Base-by-base conservation (phyloP, 106 monocot genomes). In the Acorus calamus region DNA sequence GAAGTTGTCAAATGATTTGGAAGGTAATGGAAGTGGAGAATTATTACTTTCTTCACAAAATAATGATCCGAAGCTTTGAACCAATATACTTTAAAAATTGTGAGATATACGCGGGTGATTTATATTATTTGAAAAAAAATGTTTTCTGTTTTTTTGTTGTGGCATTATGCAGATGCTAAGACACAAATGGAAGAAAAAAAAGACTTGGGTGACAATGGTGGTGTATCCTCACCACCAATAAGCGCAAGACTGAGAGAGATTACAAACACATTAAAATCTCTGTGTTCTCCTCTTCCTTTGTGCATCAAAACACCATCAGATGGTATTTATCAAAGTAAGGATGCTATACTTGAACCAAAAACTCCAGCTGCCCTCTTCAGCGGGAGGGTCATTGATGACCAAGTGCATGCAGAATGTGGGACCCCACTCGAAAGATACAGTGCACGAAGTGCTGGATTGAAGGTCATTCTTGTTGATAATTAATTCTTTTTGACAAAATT, bases 391-490 rank as follows among this genome's bases (percentile, higher is more conserved):
- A 57, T 59, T 55, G 52, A 45, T 8, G 49, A 59, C 11, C 61
- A 14, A 5, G 61, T 49, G 11, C 12, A 28, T 68, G 64, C 49
- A 7, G 44, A 46, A 9, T 8, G 44, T 7, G 49, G 50, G 41
- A 80, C 70, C 28, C 73, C 80, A 2, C 65, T 80, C 47, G 71
- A 74, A 9, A 53, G 28, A 42, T 57, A 77, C 3, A 76, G 46
- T 54, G 54, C 83, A 49, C 71, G 66, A 4, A 83, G 83, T 73
- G 65, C 76, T 51, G 72, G 71, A 9, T 13, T 83, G 49, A 83
- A 83, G 83, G 83, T 83, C 14, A 60, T 28, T 8, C 52, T 48
- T 52, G n/a, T 59, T 60, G 3, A n/a, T 49, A 7, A 50, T 8
- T 52, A 6, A n/a, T 13, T 44, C 28, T 11, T 47, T 48, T 11